Evolutionary conservation across 1,139 yeast genomes (phyloP).

Genomic region (Debaryomyces subglobosus): DNA sequence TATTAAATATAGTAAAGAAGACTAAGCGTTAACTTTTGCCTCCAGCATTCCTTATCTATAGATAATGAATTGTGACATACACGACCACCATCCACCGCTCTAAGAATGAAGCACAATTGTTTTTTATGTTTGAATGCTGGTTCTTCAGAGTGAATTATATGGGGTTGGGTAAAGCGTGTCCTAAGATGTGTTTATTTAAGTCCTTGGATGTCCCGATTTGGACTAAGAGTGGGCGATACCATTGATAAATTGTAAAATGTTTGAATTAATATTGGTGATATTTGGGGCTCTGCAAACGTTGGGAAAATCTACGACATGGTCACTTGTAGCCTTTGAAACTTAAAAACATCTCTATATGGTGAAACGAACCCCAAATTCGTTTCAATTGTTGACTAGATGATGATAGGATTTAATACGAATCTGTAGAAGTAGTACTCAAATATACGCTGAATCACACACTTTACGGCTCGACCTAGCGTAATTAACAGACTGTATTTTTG

Average conservation of each 20-base stretch:
- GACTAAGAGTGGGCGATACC: neutral
- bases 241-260: neutral
- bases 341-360: neutral
- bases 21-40: neutral
- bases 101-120: too few species aligned
- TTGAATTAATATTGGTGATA: neutral
- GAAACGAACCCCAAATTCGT: neutral
- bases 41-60: neutral
- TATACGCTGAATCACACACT: neutral
- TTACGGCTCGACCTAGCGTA: neutral
- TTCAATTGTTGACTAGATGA: neutral
- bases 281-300: neutral
- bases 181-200: neutral
- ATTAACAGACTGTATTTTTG: constrained; percentile 3
- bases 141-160: too few species aligned
- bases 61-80: neutral
- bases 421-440: neutral
- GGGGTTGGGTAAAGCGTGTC: too few species aligned
- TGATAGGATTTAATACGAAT: neutral
- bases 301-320: neutral
- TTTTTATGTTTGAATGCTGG: too few species aligned
- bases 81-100: neutral
- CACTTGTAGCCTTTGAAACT: too few species aligned
- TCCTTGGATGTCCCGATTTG: too few species aligned
- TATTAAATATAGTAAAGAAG: neutral